phyloP scores from a whole-genome alignment of 148 eudicot species.

The Rheum nobile region DNA sequence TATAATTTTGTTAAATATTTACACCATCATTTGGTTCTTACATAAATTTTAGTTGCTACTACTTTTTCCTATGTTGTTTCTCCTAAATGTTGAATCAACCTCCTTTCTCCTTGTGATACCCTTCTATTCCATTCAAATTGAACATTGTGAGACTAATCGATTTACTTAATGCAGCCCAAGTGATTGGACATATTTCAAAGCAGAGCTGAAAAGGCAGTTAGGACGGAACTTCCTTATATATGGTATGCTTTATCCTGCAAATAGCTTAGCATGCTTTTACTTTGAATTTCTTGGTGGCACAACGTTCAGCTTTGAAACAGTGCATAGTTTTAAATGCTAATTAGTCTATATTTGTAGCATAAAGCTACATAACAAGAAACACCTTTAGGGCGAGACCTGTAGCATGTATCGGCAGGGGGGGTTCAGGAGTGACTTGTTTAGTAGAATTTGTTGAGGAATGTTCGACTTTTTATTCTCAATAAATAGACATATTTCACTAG shows the following conservation, averaged over 20 bases:
- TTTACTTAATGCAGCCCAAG: constrained; percentile 72
- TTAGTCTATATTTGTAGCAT: too few relatives aligned
- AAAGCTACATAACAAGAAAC: not conserved
- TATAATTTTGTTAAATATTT: not conserved
- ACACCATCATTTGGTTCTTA: not conserved
- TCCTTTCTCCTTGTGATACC: not conserved
- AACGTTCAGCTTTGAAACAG: not conserved
- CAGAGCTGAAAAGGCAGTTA: constrained; percentile 75
- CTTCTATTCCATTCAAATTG: not conserved
- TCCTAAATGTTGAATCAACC: not conserved
- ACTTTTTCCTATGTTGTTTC: not conserved
- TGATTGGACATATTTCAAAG: constrained; percentile 95
- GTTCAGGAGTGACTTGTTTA: not conserved
- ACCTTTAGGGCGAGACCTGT: not conserved
- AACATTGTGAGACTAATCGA: not conserved
- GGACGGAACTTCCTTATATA: constrained; percentile 77
- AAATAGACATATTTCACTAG: not conserved
- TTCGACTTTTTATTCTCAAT: not conserved
- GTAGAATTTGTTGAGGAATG: too few relatives aligned
- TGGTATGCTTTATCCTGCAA: constrained; percentile 35
- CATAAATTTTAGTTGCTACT: not conserved
- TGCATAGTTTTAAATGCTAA: not conserved
- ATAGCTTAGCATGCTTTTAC: not conserved
- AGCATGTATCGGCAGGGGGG: not conserved
- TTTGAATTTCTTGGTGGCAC: not conserved